phyloP scores from a whole-genome alignment of 768 basidiomycete genomes.

The Tylopilus vinaceipallidus region DNA sequence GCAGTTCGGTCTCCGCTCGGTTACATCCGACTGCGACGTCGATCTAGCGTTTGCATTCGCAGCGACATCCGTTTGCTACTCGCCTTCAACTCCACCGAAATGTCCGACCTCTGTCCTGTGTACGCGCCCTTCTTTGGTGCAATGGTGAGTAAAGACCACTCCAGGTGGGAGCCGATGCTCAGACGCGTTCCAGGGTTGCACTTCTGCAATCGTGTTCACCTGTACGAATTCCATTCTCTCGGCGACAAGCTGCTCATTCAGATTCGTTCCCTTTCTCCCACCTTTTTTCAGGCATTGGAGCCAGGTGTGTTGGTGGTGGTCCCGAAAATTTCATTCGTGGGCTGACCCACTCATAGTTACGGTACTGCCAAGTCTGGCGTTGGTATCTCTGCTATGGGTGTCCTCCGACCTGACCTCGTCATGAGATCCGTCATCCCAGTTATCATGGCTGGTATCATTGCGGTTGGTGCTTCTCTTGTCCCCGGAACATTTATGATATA shows the following conservation, averaged over 20 bases:
- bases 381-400: conserved; percentile 96
- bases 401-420: conserved; percentile 94
- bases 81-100: conserved; percentile 25
- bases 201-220: conserved; percentile 95
- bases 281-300: conserved; percentile 67
- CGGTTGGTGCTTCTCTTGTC: conserved; percentile 54
- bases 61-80: not conserved
- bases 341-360: conserved; percentile 57
- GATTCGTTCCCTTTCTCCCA: not conserved
- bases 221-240: conserved; percentile 52
- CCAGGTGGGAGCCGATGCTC: conserved; percentile 1
- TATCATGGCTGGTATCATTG: conserved; percentile 99
- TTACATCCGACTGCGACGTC: conserved; percentile 12
- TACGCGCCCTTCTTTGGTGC: conserved; percentile 99
- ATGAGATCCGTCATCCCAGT: conserved; percentile 98
- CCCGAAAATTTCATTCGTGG: not conserved
- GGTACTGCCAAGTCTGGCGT: conserved; percentile 99
- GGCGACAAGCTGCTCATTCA: not conserved
- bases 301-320: conserved; percentile 53
- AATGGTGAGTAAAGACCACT: conserved; percentile 59
- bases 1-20: conserved; percentile 26
- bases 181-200: conserved; percentile 70
- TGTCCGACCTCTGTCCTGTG: conserved; percentile 86
- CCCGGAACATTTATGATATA: not conserved
- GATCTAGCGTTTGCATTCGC: conserved; percentile 5